phyloP scores from a whole-genome alignment of 352 stramenopile genomes.

The Pythium phragmiticola region DNA sequence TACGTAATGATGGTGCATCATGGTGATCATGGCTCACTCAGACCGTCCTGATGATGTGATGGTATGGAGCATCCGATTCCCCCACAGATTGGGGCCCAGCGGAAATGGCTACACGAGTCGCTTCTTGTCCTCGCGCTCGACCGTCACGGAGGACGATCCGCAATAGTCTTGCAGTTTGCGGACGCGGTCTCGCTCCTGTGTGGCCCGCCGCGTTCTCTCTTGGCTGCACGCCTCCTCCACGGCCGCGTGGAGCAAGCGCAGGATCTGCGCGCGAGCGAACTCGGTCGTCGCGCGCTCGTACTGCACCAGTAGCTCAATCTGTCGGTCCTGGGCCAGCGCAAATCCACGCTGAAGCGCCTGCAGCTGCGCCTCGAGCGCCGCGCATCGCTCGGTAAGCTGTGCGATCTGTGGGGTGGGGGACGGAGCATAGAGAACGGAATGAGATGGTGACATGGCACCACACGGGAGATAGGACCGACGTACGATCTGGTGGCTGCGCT shows the following conservation, averaged over 20 bases:
- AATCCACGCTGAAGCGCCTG: constrained; percentile 30
- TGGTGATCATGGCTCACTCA: background rate
- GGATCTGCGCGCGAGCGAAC: constrained; percentile 19
- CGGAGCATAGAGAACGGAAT: background rate
- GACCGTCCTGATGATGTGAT: too few species aligned
- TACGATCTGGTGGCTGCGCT: constrained; percentile 41
- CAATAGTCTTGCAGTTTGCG: constrained; percentile 57
- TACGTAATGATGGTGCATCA: background rate
- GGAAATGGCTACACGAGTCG: constrained; percentile 14
- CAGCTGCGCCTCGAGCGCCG: constrained; percentile 40
- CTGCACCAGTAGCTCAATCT: constrained; percentile 44
- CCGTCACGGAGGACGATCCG: constrained; percentile 58
- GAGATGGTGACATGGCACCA: background rate
- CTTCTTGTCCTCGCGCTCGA: constrained; percentile 42
- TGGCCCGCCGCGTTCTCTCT: constrained; percentile 31
- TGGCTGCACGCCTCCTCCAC: constrained; percentile 30
- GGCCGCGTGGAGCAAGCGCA: constrained; percentile 31
- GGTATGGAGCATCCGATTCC: background rate
- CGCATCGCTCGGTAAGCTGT: constrained; percentile 45
- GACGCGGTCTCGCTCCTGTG: constrained; percentile 32
- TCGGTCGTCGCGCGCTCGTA: constrained; percentile 29
- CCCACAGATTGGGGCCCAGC: background rate
- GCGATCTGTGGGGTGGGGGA: constrained; percentile 26
- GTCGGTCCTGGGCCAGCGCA: constrained; percentile 26
- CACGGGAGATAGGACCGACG: constrained; percentile 5